Evolutionary conservation across 441 rosid species (phyloP).

Genomic region (Macaranga tanarius): DNA sequence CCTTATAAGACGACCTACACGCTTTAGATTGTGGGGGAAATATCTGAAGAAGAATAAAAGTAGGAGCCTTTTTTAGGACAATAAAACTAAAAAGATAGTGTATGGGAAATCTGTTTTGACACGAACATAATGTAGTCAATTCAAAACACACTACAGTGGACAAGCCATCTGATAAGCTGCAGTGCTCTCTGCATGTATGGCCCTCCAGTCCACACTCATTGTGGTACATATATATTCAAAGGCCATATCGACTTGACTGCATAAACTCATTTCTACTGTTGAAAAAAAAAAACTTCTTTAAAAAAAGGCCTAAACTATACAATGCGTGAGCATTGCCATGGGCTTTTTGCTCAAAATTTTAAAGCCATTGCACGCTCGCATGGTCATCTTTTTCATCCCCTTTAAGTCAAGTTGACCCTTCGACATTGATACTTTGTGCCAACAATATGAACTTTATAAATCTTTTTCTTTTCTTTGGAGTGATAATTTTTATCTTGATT

Average conservation of each 20-base stretch:
- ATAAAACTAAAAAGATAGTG: background rate
- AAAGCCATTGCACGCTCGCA: background rate
- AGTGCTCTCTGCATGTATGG: conserved; percentile 6
- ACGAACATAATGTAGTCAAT: conserved; percentile 26
- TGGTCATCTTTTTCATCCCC: no score
- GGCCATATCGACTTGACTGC: conserved; percentile 18
- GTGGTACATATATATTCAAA: background rate
- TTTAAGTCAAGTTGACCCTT: conserved; percentile 12
- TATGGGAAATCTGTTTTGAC: background rate
- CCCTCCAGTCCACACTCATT: conserved; percentile 16
- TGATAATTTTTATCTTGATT: conserved; percentile 1
- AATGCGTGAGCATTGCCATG: no score
- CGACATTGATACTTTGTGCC: background rate
- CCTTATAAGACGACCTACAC: no score
- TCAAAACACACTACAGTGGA: conserved; percentile 25
- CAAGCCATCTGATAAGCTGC: conserved; percentile 10
- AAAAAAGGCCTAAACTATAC: background rate
- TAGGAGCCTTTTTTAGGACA: background rate
- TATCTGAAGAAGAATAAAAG: background rate
- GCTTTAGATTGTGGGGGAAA: no score
- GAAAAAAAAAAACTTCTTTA: background rate
- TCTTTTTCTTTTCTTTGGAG: background rate
- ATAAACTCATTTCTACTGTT: background rate
- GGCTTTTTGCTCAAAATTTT: background rate
- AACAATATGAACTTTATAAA: background rate